Conservation (phyloP, 768 basidiomycete genomes). For the Cystobasidium tubakii region DNA sequence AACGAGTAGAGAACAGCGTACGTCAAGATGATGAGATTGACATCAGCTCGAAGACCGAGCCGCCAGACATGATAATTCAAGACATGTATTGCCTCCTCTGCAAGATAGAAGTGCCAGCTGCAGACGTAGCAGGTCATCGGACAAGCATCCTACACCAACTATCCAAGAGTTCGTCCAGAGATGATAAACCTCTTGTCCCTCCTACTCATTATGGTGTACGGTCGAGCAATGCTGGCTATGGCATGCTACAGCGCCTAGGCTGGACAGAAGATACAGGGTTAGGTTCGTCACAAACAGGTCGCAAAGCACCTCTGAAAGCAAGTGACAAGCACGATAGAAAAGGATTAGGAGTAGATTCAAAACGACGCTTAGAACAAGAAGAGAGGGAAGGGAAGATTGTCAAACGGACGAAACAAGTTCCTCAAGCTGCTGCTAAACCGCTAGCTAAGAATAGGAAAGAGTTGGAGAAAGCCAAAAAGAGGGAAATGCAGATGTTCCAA, state of each 20-base stretch:
- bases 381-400: slow-evolving; percentile 6
- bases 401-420: not conserved
- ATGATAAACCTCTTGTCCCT: slow-evolving; percentile 18
- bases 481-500: slow-evolving; percentile 35
- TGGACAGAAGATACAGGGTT: slow-evolving; percentile 21
- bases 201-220: slow-evolving; percentile 11
- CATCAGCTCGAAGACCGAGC: not conserved
- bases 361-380: slow-evolving; percentile 6
- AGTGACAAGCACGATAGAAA: slow-evolving; percentile 25
- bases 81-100: slow-evolving; percentile 35
- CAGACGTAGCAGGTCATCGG: slow-evolving; percentile 25
- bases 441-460: slow-evolving; percentile 29
- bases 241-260: slow-evolving; percentile 29
- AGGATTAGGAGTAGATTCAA: slow-evolving; percentile 29
- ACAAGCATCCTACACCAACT: slow-evolving; percentile 26
- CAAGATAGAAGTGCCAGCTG: slow-evolving; percentile 21
- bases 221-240: slow-evolving; percentile 14
- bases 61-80: not conserved
- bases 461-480: slow-evolving; percentile 16
- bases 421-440: slow-evolving; percentile 8
- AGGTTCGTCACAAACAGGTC: not conserved
- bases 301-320: slow-evolving; percentile 20
- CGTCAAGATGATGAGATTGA: not conserved
- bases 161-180: not conserved
- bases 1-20: no score